A percentile compares a stretch with the other conserved stretches of the same genome.
phyloP scores from a whole-genome alignment of 148 eudicot species.

The Hydrangea macrophylla region DNA sequence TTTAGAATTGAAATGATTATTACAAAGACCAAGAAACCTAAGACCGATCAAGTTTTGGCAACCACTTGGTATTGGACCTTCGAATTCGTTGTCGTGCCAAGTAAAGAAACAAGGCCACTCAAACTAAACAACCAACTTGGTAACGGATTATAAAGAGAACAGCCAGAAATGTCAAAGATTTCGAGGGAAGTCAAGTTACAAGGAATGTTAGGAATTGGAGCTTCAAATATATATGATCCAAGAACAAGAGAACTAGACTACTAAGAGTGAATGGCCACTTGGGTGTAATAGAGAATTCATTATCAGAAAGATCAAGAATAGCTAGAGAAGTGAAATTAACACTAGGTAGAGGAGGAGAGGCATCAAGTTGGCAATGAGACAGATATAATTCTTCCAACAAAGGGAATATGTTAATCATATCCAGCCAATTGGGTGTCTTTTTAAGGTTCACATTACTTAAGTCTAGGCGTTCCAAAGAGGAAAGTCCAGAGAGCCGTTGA shows the following conservation, averaged over 20 bases:
- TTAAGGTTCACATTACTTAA: not conserved
- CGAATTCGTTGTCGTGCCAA: not conserved
- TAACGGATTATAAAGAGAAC: too few relatives aligned
- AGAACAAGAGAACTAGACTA: not conserved
- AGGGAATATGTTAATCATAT: not conserved
- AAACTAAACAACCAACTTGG: too few relatives aligned
- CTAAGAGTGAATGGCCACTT: not conserved
- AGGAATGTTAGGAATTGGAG: not conserved
- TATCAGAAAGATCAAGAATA: not conserved
- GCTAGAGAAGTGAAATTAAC: conserved; percentile 2
- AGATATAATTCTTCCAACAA: not conserved
- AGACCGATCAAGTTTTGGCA: not conserved
- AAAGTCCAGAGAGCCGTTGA: too few relatives aligned
- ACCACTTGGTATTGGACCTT: not conserved
- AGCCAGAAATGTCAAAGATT: not conserved
- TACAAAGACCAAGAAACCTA: conserved; percentile 1
- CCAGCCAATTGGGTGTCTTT: not conserved
- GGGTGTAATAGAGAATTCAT: not conserved
- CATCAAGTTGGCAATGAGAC: not conserved
- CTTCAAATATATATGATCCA: not conserved
- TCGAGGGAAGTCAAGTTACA: not conserved
- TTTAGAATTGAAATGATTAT: conserved; percentile 14
- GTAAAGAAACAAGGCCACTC: not conserved
- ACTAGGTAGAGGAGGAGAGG: not conserved
- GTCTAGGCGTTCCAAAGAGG: not conserved